phyloP scores from a whole-genome alignment of 805 yeast genomes.

The Naumovozyma baii region DNA sequence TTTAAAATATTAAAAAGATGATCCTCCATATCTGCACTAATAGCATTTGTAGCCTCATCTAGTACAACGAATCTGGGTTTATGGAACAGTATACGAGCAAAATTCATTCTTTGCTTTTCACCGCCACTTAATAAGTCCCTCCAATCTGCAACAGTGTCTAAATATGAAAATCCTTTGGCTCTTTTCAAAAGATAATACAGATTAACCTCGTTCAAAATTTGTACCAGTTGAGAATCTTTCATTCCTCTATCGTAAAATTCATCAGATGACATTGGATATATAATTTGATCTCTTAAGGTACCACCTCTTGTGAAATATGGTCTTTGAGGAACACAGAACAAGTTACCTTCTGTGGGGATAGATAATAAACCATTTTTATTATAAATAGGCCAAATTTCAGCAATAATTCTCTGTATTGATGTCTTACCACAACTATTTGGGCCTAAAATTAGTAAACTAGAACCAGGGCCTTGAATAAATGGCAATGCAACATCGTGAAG shows the following conservation, averaged over 20 bases:
- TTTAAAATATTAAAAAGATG: constrained; percentile 68
- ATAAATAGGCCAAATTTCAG: constrained; percentile 89
- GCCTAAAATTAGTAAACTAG: constrained; percentile 72
- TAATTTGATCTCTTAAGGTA: constrained; percentile 81
- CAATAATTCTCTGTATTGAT: constrained; percentile 70
- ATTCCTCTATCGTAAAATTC: constrained; percentile 68
- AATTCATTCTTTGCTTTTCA: constrained; percentile 81
- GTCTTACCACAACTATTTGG: constrained; percentile 88
- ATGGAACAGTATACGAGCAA: constrained; percentile 77
- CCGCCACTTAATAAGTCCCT: constrained; percentile 93
- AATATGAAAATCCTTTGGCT: constrained; percentile 39
- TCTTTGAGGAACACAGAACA: constrained; percentile 75
- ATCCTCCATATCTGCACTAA: constrained; percentile 83
- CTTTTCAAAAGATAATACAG: constrained; percentile 71
- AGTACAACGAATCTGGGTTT: constrained; percentile 72
- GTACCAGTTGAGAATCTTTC: constrained; percentile 59
- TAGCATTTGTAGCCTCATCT: constrained; percentile 93
- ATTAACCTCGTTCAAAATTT: constrained; percentile 64
- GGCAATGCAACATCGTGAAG: constrained; percentile 16
- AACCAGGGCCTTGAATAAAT: constrained; percentile 34
- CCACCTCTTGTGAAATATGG: constrained; percentile 72
- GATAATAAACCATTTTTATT: constrained; percentile 61
- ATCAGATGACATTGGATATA: constrained; percentile 70
- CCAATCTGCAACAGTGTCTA: constrained; percentile 56
- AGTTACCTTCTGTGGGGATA: constrained; percentile 60